These are phyloP conservation scores for Emericellopsis terricola DNA, from an alignment of 495 filamentous ascomycete genomes.

Conservation along the genomic window DNA sequence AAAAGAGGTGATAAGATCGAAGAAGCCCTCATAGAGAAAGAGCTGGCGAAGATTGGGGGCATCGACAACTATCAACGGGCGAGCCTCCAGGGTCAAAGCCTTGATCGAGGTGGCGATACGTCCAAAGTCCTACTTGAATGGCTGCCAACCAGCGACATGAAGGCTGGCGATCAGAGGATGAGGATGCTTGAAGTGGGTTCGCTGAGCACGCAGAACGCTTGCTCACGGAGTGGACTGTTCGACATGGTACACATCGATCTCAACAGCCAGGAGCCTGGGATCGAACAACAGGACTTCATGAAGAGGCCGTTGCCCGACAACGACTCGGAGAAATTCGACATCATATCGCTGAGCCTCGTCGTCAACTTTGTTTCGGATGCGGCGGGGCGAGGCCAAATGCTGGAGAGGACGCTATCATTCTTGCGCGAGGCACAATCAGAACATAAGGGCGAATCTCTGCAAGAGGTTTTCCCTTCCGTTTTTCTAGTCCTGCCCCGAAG, in stretches of 20 bases:
- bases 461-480: constrained; percentile 45
- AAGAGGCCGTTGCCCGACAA: constrained; percentile 49
- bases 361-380: constrained; percentile 83
- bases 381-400: constrained; percentile 67
- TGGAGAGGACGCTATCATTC: constrained; percentile 54
- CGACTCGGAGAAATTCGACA: constrained; percentile 53
- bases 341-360: constrained; percentile 86
- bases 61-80: constrained; percentile 73
- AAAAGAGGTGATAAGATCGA: constrained; percentile 38
- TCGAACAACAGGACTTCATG: constrained; percentile 90
- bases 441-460: constrained; percentile 9
- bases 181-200: constrained; percentile 80
- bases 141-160: constrained; percentile 24
- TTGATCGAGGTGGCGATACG: constrained; percentile 76
- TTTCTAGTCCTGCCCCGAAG: constrained; percentile 84
- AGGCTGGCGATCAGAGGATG: constrained; percentile 11
- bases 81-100: constrained; percentile 72
- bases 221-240: constrained; percentile 50
- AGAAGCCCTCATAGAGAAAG: constrained; percentile 35
- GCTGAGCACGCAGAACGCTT: constrained; percentile 68
- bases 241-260: constrained; percentile 78
- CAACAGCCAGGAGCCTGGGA: constrained; percentile 63
- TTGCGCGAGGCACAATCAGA: too few species aligned
- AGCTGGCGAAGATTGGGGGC: constrained; percentile 47
- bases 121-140: constrained; percentile 75